Percentiles rank a stretch among this genome's conserved stretches.
phyloP scores from a whole-genome alignment of 768 basidiomycete genomes.

The Lactarius pseudohatsudake region DNA sequence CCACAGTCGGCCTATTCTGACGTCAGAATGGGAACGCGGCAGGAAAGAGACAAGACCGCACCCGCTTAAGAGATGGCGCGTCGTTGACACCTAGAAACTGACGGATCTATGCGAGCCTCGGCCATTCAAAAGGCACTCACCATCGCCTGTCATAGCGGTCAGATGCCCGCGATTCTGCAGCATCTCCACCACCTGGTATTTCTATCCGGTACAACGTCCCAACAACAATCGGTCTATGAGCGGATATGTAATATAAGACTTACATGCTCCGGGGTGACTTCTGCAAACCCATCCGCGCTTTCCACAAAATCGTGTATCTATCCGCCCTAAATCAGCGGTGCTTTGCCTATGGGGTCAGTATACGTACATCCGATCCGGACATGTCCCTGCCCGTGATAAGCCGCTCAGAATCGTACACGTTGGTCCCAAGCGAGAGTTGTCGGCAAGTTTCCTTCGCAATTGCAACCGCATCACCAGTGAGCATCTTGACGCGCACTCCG shows the following conservation, averaged over 20 bases:
- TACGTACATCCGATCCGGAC: constrained; percentile 40
- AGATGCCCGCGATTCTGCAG: constrained; percentile 44
- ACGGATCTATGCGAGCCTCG: background rate
- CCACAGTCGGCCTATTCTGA: constrained; percentile 35
- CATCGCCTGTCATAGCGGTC: constrained; percentile 47
- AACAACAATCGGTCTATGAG: background rate
- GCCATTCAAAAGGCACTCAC: constrained; percentile 25
- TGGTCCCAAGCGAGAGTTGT: constrained; percentile 45
- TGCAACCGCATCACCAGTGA: constrained; percentile 51
- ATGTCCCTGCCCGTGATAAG: constrained; percentile 43
- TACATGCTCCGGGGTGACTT: constrained; percentile 50
- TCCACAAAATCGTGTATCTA: constrained; percentile 46
- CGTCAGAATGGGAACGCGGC: constrained; percentile 8
- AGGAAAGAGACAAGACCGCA: constrained; percentile 26
- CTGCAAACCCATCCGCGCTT: constrained; percentile 51
- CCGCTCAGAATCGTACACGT: constrained; percentile 47
- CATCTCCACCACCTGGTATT: constrained; percentile 40
- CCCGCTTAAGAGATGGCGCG: constrained; percentile 39
- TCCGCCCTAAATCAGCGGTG: background rate
- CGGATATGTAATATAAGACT: constrained; percentile 17
- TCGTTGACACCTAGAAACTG: constrained; percentile 32
- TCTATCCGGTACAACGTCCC: constrained; percentile 15
- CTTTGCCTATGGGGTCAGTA: background rate
- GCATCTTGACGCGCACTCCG: constrained; percentile 50
- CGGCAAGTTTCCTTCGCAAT: constrained; percentile 50